phyloP scores from a whole-genome alignment of 441 rosid species.

The Viola pubescens region DNA sequence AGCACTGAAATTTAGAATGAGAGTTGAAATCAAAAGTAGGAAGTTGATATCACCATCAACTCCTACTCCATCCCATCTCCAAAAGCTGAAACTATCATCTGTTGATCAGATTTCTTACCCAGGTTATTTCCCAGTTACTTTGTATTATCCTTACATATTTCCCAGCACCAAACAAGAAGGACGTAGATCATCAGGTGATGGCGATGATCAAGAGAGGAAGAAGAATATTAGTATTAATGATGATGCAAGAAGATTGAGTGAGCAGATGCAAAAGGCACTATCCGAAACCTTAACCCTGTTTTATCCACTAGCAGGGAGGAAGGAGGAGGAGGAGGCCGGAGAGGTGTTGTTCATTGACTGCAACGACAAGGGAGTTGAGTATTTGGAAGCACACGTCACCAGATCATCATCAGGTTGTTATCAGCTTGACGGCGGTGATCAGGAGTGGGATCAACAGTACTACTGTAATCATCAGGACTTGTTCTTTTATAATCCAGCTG shows the following conservation, averaged over 20 bases:
- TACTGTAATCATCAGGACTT: not conserved
- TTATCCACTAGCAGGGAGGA: constrained; percentile 2
- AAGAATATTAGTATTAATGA: too few species aligned
- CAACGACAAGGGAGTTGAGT: not conserved
- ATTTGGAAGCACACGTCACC: not conserved
- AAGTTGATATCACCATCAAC: not conserved
- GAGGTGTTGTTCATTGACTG: not conserved
- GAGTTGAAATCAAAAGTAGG: not conserved
- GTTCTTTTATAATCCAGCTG: not conserved
- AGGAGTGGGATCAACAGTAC: too few species aligned
- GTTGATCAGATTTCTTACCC: not conserved
- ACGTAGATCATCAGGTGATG: not conserved
- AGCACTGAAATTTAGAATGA: not conserved
- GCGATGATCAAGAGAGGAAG: too few species aligned
- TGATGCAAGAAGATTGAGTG: not conserved
- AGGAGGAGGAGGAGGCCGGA: not conserved
- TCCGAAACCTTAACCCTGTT: not conserved
- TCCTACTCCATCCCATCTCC: not conserved
- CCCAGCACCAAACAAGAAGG: not conserved
- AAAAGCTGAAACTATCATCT: constrained; percentile 2
- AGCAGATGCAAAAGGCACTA: not conserved
- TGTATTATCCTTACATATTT: not conserved
- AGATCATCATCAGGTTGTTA: not conserved
- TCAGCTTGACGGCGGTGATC: not conserved
- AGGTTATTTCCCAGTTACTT: not conserved